Base-by-base conservation (phyloP, 495 filamentous ascomycete species). In the Echria macrotheca region DNA sequence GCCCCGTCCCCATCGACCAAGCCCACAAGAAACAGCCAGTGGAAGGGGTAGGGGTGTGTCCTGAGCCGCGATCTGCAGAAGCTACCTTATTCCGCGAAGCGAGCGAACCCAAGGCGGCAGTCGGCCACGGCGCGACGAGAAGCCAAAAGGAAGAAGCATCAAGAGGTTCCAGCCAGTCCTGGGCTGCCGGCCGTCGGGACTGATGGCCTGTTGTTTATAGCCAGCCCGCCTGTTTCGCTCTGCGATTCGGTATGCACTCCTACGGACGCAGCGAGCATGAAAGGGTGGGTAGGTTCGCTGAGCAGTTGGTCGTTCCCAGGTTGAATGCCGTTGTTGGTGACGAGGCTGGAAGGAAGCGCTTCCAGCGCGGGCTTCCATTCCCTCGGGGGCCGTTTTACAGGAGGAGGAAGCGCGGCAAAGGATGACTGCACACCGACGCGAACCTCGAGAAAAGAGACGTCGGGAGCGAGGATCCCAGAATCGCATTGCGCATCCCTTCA, bases 321-420 rank as follows among this genome's bases (percentile, higher is more conserved):
- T 31, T 29, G 9, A 21, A 12, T 15, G 18, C 7, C 6, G 42
- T 32, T 32, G 42, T 24, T 32, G 42, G 26, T 44, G 42, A 44
- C 26, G 42, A 44, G 42, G 42, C 42, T 44, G 42, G 25, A 44
- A 44, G 42, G 42, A 44, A 44, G 42, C 42, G 24, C 26, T 32
- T 31, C 42, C 42, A 23, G 6, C 8, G 3, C 5, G 32, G 32
- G 32, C 12, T n/a, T n/a, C n/a, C n/a, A n/a, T n/a, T n/a, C n/a
- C n/a, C n/a, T n/a, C n/a, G n/a, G n/a, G n/a, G n/a, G n/a, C n/a
- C n/a, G n/a, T n/a, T n/a, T n/a, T n/a, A n/a, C n/a, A 17, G 35
- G n/a, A 14, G 35, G 17, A 18, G 35, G 21, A 18, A 37, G 31
- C 9, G 31, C 31, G 21, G 5, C 21, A 42, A 14, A 26, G 26